Percentiles rank a stretch among this genome's conserved stretches.
These are phyloP conservation scores for Botrytis elliptica DNA, from an alignment of 2,329 filamentous ascomycete species.

Conservation along the genomic window DNA sequence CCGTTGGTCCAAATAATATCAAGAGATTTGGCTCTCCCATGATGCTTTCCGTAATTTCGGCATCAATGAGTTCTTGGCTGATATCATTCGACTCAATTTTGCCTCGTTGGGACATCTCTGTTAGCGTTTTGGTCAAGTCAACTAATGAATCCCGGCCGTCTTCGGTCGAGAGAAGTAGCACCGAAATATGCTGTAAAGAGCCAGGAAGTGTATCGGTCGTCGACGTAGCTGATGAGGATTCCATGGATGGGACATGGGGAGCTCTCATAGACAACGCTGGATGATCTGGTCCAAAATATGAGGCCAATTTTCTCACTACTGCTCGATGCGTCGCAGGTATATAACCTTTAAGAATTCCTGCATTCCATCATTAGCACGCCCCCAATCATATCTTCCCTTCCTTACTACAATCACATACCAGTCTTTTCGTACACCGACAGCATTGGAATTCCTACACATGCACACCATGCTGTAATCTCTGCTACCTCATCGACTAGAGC, in stretches of 20 bases:
- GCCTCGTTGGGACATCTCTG: conserved; percentile 89
- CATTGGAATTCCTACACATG: conserved; percentile 81
- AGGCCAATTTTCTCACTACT: conserved; percentile 74
- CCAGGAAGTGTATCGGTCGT: conserved; percentile 42
- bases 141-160: conserved; percentile 93
- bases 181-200: conserved; percentile 46
- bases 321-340: conserved; percentile 80
- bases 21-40: conserved; percentile 89
- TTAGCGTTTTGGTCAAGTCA: conserved; percentile 88
- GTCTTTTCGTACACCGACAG: conserved; percentile 91
- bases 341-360: conserved; percentile 85
- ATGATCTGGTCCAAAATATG: conserved; percentile 79
- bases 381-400: background rate
- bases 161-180: conserved; percentile 81
- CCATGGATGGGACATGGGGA: conserved; percentile 64
- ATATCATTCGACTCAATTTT: conserved; percentile 83
- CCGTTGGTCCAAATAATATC: conserved; percentile 78
- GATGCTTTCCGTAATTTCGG: conserved; percentile 75
- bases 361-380: conserved; percentile 25
- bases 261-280: conserved; percentile 71
- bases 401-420: conserved; percentile 54
- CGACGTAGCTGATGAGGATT: conserved; percentile 46
- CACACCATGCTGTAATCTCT: conserved; percentile 90
- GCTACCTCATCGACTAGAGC: conserved; percentile 85
- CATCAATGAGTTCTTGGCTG: conserved; percentile 80